These are phyloP conservation scores for Cordyceps javanica DNA, from an alignment of 2,329 filamentous ascomycete species.

Conservation along the genomic window DNA sequence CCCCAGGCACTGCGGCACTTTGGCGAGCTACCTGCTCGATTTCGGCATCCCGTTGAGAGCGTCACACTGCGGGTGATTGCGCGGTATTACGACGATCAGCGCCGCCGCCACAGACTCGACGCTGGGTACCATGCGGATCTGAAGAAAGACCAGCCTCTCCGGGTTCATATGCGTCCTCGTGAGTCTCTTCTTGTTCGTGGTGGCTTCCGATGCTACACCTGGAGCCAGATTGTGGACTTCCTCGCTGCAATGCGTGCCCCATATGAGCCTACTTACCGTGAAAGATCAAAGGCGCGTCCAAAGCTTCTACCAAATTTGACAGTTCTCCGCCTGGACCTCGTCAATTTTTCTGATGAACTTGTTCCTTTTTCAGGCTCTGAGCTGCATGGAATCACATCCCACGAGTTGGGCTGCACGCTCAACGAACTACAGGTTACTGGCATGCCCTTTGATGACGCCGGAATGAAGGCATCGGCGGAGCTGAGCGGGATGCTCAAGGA, in stretches of 20 bases:
- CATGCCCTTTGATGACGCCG: constrained; percentile 42
- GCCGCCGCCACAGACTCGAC: constrained; percentile 35
- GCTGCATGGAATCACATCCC: constrained; percentile 46
- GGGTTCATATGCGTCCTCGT: constrained; percentile 35
- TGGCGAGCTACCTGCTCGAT: constrained; percentile 35
- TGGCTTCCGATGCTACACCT: constrained; percentile 49
- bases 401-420: constrained; percentile 47
- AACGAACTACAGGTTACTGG: constrained; percentile 49
- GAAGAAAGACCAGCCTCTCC: constrained; percentile 35
- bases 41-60: constrained; percentile 38
- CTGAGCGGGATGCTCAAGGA: constrained; percentile 47
- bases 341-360: constrained; percentile 45
- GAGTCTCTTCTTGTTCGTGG: constrained; percentile 42
- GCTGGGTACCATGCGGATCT: constrained; percentile 37
- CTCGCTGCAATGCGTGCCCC: constrained; percentile 45
- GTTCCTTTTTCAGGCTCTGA: constrained; percentile 40
- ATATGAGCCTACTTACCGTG: constrained; percentile 35
- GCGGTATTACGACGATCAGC: constrained; percentile 48
- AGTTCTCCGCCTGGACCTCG: constrained; percentile 45
- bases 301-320: constrained; percentile 42
- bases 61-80: constrained; percentile 49
- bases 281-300: constrained; percentile 30
- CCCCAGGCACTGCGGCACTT: constrained; percentile 44
- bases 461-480: constrained; percentile 40
- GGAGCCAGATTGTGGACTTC: constrained; percentile 49